These are phyloP conservation scores for Raphanus sativus DNA, from an alignment of 345 rosid species.

Conservation along the genomic window DNA sequence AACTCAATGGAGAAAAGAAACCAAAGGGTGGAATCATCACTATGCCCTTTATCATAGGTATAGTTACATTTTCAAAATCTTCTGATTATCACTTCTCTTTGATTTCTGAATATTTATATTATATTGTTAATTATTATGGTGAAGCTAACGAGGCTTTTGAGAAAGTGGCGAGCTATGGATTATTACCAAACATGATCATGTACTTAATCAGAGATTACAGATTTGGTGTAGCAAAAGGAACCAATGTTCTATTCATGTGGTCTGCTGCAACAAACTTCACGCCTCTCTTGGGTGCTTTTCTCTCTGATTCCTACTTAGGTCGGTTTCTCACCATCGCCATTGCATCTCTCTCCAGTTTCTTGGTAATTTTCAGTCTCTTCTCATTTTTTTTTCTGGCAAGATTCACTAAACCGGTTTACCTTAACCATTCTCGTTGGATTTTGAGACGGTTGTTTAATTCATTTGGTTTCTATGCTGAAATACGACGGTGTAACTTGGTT, in stretches of 20 bases:
- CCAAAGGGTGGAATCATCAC: slow-evolving; percentile 68
- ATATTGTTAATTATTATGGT: background rate
- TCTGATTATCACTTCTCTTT: background rate
- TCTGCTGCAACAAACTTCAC: slow-evolving; percentile 62
- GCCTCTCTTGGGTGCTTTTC: slow-evolving; percentile 69
- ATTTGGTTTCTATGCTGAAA: background rate
- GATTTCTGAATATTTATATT: background rate
- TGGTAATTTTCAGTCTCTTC: slow-evolving; percentile 42
- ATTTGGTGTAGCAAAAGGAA: slow-evolving; percentile 55
- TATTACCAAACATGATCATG: slow-evolving; percentile 65
- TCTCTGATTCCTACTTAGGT: slow-evolving; percentile 73
- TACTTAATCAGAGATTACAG: slow-evolving; percentile 58
- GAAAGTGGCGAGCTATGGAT: slow-evolving; percentile 79
- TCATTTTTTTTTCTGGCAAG: background rate
- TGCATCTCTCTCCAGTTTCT: slow-evolving; percentile 61
- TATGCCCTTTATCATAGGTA: slow-evolving; percentile 79
- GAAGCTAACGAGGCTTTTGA: slow-evolving; percentile 81
- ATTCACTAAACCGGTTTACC: slow-evolving; percentile 10
- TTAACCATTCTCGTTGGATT: slow-evolving; percentile 1
- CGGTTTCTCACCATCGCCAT: slow-evolving; percentile 66
- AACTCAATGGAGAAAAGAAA: slow-evolving; percentile 25
- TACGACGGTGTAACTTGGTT: background rate
- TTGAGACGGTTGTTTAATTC: background rate
- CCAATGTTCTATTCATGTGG: slow-evolving; percentile 66
- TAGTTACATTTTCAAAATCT: background rate